Evolutionary conservation across 1,139 yeast genomes (phyloP).

Genomic region (Meyerozyma elateridarum): DNA sequence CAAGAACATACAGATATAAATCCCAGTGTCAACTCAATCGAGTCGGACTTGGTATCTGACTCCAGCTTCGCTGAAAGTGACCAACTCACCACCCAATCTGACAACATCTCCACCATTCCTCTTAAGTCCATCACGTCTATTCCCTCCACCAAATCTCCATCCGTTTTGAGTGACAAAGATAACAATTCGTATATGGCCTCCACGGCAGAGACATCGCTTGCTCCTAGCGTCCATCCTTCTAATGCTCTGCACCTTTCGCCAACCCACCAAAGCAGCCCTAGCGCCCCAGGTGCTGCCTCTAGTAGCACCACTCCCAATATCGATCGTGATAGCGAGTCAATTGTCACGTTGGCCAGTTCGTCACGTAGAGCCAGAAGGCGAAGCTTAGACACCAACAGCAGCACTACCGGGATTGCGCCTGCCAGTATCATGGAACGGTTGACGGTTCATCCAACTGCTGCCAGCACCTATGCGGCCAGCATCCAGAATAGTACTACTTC

Average conservation of each 20-base stretch:
- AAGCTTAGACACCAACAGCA: conserved; percentile 54
- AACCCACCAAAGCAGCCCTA: conserved; percentile 6
- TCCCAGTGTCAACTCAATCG: too few species aligned
- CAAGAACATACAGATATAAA: too few species aligned
- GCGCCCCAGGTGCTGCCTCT: conserved; percentile 4
- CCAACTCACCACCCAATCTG: conserved; percentile 17
- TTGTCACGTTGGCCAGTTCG: conserved; percentile 51
- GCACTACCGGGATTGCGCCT: conserved; percentile 61
- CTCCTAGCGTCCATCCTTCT: conserved; percentile 29
- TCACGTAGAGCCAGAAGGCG: conserved; percentile 46
- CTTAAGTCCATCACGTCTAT: conserved; percentile 46
- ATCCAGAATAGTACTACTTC: conserved; percentile 8
- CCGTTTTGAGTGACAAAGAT: conserved; percentile 42
- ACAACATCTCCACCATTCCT: conserved; percentile 48
- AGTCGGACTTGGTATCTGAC: conserved; percentile 4
- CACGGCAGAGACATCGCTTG: conserved; percentile 52
- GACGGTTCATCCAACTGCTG: conserved; percentile 30
- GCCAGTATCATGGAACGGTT: conserved; percentile 57
- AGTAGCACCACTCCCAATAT: conserved; percentile 5
- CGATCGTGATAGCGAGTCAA: conserved; percentile 49
- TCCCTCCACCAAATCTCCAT: conserved; percentile 44
- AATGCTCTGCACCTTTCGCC: conserved; percentile 8
- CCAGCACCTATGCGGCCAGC: conserved; percentile 15
- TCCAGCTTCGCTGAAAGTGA: conserved; percentile 5
- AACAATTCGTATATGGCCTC: conserved; percentile 38